Percentiles rank a stretch among this genome's conserved stretches.
phyloP scores from a whole-genome alignment of 805 yeast species.

The Candida hungchunana region DNA sequence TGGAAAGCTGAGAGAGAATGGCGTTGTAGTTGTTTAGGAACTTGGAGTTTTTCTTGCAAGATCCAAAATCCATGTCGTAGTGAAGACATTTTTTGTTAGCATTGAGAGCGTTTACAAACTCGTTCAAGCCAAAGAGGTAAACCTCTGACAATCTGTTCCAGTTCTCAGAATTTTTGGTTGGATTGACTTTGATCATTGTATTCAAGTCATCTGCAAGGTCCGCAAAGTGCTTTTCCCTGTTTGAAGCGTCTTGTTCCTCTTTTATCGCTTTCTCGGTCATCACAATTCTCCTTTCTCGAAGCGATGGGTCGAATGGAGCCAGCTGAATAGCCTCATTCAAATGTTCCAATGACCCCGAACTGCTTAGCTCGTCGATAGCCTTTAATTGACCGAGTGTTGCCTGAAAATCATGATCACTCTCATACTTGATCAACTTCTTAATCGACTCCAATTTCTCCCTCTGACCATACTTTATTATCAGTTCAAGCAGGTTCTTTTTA shows the following conservation, averaged over 20 bases:
- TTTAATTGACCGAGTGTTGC: slow-evolving; percentile 19
- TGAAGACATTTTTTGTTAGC: slow-evolving; percentile 66
- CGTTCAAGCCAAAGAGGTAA: slow-evolving; percentile 47
- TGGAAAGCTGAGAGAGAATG: slow-evolving; percentile 31
- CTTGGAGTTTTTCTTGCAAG: slow-evolving; percentile 55
- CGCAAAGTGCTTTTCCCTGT: slow-evolving; percentile 16
- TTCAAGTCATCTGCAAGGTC: slow-evolving; percentile 26
- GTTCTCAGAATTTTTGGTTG: slow-evolving; percentile 27
- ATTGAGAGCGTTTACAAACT: slow-evolving; percentile 47
- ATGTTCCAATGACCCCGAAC: slow-evolving; percentile 28
- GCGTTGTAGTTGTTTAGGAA: slow-evolving; percentile 41
- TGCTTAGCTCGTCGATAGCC: slow-evolving; percentile 19
- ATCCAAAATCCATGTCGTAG: slow-evolving; percentile 65
- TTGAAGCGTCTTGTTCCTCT: slow-evolving; percentile 15
- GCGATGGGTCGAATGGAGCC: slow-evolving; percentile 40
- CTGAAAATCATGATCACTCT: slow-evolving; percentile 15
- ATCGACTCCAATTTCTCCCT: slow-evolving; percentile 32
- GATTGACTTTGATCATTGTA: slow-evolving; percentile 24
- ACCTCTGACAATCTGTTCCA: slow-evolving; percentile 31
- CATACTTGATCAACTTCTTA: neutral
- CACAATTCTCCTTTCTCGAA: slow-evolving; percentile 30
- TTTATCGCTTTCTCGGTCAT: slow-evolving; percentile 25
- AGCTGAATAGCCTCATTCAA: slow-evolving; percentile 33
- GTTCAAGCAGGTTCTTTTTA: slow-evolving; percentile 41
- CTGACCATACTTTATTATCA: slow-evolving; percentile 51